A percentile compares a stretch with the other conserved stretches of the same genome.
These are phyloP conservation scores for Sechiopsis laciniata DNA, from an alignment of 306 rosid species.

Conservation along the genomic window DNA sequence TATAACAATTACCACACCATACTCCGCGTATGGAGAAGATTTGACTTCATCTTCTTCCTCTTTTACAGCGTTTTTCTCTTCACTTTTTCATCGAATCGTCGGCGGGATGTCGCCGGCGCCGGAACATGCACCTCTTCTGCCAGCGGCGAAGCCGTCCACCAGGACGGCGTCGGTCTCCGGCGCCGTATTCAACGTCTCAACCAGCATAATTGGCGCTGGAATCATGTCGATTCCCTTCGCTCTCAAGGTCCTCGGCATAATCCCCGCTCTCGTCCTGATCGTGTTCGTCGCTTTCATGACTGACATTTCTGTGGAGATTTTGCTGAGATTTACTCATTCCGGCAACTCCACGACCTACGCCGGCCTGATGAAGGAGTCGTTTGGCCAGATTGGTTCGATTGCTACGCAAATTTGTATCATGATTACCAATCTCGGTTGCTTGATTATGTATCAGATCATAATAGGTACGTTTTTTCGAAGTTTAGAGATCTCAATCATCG, in stretches of 20 bases:
- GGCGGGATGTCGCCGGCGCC: constrained; percentile 40
- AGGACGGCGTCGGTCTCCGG: constrained; percentile 49
- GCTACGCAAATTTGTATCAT: constrained; percentile 58
- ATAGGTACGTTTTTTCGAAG: constrained; percentile 42
- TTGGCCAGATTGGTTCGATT: constrained; percentile 54
- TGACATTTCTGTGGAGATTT: constrained; percentile 69
- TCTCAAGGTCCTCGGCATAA: constrained; percentile 67
- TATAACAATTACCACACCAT: too few relatives aligned
- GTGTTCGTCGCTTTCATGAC: constrained; percentile 49
- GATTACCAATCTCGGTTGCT: constrained; percentile 64
- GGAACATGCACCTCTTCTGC: constrained; percentile 46
- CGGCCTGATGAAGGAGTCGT: constrained; percentile 84
- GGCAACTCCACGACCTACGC: constrained; percentile 71
- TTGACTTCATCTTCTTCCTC: too few relatives aligned
- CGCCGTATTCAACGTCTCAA: constrained; percentile 79
- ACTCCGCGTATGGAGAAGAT: too few relatives aligned
- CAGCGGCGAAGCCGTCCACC: not conserved
- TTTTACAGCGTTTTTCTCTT: too few relatives aligned
- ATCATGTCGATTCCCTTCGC: constrained; percentile 94
- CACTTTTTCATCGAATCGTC: not conserved
- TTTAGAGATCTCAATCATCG: too few relatives aligned
- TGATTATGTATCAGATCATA: constrained; percentile 73
- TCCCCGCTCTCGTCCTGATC: constrained; percentile 55
- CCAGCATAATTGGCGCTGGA: constrained; percentile 80
- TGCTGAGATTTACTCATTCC: constrained; percentile 72